A percentile compares a stretch with the other conserved stretches of the same genome.
These are phyloP conservation scores for Mimosa pudica DNA, from an alignment of 306 rosid genomes.

Conservation along the genomic window DNA sequence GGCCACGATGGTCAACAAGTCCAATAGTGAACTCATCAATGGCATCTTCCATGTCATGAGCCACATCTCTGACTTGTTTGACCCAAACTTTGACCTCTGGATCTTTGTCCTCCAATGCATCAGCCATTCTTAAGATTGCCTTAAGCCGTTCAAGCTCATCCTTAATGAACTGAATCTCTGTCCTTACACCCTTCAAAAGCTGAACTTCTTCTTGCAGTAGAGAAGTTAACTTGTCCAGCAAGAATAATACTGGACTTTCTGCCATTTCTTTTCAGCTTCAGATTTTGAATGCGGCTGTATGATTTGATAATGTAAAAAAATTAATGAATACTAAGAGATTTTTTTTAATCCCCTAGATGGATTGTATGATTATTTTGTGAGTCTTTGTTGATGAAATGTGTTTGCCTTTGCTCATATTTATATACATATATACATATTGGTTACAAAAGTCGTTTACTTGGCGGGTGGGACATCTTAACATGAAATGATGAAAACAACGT, in stretches of 20 bases:
- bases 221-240: slow-evolving; percentile 42
- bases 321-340: not conserved
- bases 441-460: not conserved
- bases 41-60: slow-evolving; percentile 55
- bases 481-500: not conserved
- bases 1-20: slow-evolving; percentile 30
- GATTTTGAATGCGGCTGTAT: not conserved
- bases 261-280: slow-evolving; percentile 42
- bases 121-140: slow-evolving; percentile 44
- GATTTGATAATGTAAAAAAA: not conserved
- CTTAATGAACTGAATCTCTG: slow-evolving; percentile 45
- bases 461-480: not conserved
- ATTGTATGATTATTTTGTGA: not conserved
- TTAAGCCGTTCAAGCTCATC: slow-evolving; percentile 46
- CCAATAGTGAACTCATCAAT: slow-evolving; percentile 48
- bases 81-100: slow-evolving; percentile 53
- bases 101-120: slow-evolving; percentile 42
- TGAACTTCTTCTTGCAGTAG: slow-evolving; percentile 49
- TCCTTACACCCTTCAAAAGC: slow-evolving; percentile 44
- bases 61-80: slow-evolving; percentile 48
- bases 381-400: slow-evolving; percentile 15
- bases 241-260: slow-evolving; percentile 53
- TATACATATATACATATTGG: not conserved
- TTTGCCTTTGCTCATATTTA: not conserved
- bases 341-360: not conserved